Base-by-base conservation (phyloP, 2,329 filamentous ascomycete genomes). In the Hymenoscyphus repandus region DNA sequence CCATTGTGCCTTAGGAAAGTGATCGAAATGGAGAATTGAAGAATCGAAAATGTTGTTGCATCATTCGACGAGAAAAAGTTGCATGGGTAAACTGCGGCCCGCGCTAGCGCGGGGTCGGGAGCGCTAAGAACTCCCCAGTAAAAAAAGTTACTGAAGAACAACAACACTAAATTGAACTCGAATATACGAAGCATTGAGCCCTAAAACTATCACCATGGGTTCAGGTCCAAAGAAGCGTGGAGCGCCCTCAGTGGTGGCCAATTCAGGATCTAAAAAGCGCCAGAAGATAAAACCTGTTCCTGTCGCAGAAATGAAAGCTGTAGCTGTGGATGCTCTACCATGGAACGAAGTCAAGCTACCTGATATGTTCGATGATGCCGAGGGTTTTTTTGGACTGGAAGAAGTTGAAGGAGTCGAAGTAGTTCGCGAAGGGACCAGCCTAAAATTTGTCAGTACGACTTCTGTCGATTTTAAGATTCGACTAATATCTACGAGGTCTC, bases 381-480 rank as follows among this genome's bases (percentile, higher is more conserved):
- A 95, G 57, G 93, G 93, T 0, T 96, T 99, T 68, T 95, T 85
- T 62, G 90, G 88, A 0, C 72, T 99, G 1, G 90, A 99, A 63
- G 91, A 97, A 63, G 85, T 97, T 42, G 88, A 95, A 13, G 90
- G 88, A 46, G 88, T 99, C 1, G 88, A 96, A 30, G 77, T 99
- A n/a, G 74, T 95, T 38, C 80, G 78, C 55, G 76, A 85, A 30
- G 82, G 82, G 6, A 71, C 75, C 47, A 75, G 72, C 5, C 69
- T 85, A 27, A 73, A 78, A 62, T 85, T 85, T 68, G 71, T 84
- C 60, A 50, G 70, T 17, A 5, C 15, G 5, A 40, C 18, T 5
- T 11, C 6, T 11, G 10, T 17, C n/a, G 10, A 7, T 15, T 6
- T 40, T 65, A 45, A 20, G 32, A 27, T 6, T 12, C 31, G n/a